Conservation (phyloP, 2,329 filamentous ascomycete species). For the Parafenestella ontariensis region DNA sequence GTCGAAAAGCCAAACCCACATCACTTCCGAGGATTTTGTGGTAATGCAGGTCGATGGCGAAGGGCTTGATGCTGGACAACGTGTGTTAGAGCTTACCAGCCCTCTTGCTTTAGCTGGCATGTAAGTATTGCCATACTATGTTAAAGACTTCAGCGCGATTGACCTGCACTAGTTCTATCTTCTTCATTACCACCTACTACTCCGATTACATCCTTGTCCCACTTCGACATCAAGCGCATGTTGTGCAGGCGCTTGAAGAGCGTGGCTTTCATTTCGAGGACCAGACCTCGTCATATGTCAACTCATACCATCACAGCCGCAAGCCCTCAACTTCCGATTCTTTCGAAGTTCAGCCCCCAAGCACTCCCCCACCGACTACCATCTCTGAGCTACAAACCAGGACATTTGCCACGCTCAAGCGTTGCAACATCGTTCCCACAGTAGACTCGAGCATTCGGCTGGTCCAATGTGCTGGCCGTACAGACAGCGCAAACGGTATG, state of each 20-base stretch:
- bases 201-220: slow-evolving; percentile 96
- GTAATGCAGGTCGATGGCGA: slow-evolving; percentile 90
- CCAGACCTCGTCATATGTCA: slow-evolving; percentile 67
- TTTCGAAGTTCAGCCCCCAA: slow-evolving; percentile 59
- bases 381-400: slow-evolving; percentile 80
- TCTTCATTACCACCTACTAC: slow-evolving; percentile 99
- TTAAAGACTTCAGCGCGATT: slow-evolving; percentile 2
- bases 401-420: slow-evolving; percentile 84
- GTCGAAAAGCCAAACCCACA: slow-evolving; percentile 62
- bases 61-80: slow-evolving; percentile 87
- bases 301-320: slow-evolving; percentile 57
- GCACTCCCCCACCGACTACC: slow-evolving; percentile 78
- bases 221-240: slow-evolving; percentile 72
- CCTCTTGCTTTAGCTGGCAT: slow-evolving; percentile 91
- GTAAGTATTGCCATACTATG: slow-evolving; percentile 50
- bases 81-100: slow-evolving; percentile 89
- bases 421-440: slow-evolving; percentile 74
- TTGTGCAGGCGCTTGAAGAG: slow-evolving; percentile 77
- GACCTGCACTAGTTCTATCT: slow-evolving; percentile 71
- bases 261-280: slow-evolving; percentile 85
- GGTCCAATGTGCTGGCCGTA: slow-evolving; percentile 79
- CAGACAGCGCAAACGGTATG: slow-evolving; percentile 44
- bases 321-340: slow-evolving; percentile 56
- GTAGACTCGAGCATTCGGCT: slow-evolving; percentile 74
- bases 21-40: slow-evolving; percentile 84